These are phyloP conservation scores for Annulohypoxylon bovei DNA, from an alignment of 495 filamentous ascomycete species.

Conservation along the genomic window DNA sequence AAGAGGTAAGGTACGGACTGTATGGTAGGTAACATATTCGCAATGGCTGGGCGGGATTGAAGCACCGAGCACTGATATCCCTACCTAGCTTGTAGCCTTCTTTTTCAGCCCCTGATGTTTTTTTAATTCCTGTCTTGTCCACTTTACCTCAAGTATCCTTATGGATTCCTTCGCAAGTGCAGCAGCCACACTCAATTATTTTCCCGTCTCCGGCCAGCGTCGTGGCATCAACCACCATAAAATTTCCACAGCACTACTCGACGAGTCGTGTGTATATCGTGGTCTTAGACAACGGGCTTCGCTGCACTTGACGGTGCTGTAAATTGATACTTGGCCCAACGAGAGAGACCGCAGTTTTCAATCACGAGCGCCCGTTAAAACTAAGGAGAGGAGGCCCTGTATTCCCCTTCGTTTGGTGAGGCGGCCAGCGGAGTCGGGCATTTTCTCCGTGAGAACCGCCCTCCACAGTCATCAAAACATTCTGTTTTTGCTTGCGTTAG, in stretches of 20 bases:
- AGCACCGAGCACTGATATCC: conserved; percentile 28
- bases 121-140: conserved; percentile 35
- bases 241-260: conserved; percentile 20
- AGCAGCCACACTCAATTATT: conserved; percentile 36
- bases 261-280: conserved; percentile 22
- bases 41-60: conserved; percentile 32
- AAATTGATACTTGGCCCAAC: conserved; percentile 26
- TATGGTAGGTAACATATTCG: conserved; percentile 25
- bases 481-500: conserved; percentile 38
- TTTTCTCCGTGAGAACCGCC: conserved; percentile 42
- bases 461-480: conserved; percentile 47
- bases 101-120: conserved; percentile 37
- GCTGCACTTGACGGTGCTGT: conserved; percentile 21
- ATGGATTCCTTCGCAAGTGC: conserved; percentile 34
- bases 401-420: conserved; percentile 38
- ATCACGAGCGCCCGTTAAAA: conserved; percentile 31
- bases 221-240: conserved; percentile 43
- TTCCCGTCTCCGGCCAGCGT: conserved; percentile 20
- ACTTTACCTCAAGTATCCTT: conserved; percentile 29
- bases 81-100: conserved; percentile 32
- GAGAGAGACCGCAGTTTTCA: conserved; percentile 20
- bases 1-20: conserved; percentile 18
- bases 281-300: conserved; percentile 13
- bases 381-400: conserved; percentile 31
- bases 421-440: conserved; percentile 44